Evolutionary conservation across 2,329 filamentous ascomycete genomes (phyloP).

Genomic region (Penicillium sp.): DNA sequence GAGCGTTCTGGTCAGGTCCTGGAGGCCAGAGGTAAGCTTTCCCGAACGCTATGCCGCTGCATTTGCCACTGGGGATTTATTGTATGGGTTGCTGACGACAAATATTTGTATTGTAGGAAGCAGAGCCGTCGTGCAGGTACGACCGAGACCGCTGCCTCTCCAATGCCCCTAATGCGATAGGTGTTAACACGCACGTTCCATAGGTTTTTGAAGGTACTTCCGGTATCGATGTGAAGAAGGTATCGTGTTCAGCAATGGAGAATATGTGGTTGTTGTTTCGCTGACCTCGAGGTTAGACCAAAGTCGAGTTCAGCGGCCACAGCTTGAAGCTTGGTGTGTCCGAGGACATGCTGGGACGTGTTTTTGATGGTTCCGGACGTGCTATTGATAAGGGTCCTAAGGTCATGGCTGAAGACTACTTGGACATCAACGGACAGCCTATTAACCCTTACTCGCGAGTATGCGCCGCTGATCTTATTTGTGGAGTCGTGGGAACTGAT

Average conservation of each 20-base stretch:
- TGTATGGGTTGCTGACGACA: conserved; percentile 16
- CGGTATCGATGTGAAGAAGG: conserved; percentile 98
- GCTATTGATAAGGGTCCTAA: conserved; percentile 99
- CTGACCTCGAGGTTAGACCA: conserved; percentile 61
- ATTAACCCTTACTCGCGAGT: conserved; percentile 98
- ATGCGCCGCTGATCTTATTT: conserved; percentile 23
- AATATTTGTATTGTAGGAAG: conserved; percentile 59
- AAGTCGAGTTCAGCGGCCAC: conserved; percentile 94
- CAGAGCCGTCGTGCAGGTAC: conserved; percentile 91
- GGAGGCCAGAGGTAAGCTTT: conserved; percentile 80
- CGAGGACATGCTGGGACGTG: conserved; percentile 98
- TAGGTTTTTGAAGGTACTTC: conserved; percentile 96
- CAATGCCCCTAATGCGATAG: conserved; percentile 6
- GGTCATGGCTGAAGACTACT: conserved; percentile 94
- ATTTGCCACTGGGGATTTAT: neutral
- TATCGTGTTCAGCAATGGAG: conserved; percentile 37
- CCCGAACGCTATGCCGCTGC: neutral
- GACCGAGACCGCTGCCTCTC: conserved; percentile 14
- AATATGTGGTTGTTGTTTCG: conserved; percentile 15
- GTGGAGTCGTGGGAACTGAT: conserved; percentile 12
- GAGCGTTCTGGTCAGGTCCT: conserved; percentile 92
- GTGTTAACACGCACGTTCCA: conserved; percentile 21
- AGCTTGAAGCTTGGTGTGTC: conserved; percentile 98
- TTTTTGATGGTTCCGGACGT: conserved; percentile 96
- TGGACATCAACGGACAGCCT: conserved; percentile 97